A percentile compares a stretch with the other conserved stretches of the same genome.
These are phyloP conservation scores for Eimeria necatrix DNA, from an alignment of 169 alveolate species.

Conservation along the genomic window DNA sequence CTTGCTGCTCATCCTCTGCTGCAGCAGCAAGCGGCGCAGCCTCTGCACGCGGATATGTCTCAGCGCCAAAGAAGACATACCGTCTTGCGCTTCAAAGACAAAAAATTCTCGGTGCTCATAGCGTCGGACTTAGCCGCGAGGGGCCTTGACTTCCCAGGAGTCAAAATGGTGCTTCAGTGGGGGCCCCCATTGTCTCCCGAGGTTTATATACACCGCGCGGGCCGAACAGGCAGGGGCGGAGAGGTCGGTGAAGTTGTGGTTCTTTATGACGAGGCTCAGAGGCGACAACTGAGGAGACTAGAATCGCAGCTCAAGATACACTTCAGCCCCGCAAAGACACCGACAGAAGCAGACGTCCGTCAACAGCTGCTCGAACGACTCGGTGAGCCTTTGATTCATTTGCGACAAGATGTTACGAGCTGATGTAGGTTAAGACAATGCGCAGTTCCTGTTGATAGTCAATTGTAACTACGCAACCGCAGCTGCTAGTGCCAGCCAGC, in stretches of 20 bases:
- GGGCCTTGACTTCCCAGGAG: constrained; percentile 95
- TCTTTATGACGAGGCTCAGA: constrained; percentile 62
- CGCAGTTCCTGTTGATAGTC: too few relatives aligned
- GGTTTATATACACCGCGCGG: constrained; percentile 91
- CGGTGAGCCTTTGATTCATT: not conserved
- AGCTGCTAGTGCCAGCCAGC: not conserved
- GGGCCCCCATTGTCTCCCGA: constrained; percentile 93
- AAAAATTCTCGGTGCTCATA: constrained; percentile 91
- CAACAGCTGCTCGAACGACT: not conserved
- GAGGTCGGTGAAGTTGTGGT: constrained; percentile 85
- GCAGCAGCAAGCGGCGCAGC: constrained; percentile 82
- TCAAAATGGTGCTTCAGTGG: constrained; percentile 91
- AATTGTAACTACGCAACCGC: too few relatives aligned
- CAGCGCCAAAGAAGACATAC: constrained; percentile 94
- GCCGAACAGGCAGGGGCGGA: constrained; percentile 92
- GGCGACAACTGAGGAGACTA: constrained; percentile 14
- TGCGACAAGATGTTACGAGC: not conserved
- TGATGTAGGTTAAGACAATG: too few relatives aligned
- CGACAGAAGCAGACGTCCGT: not conserved
- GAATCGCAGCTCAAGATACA: not conserved
- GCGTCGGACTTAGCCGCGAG: constrained; percentile 96
- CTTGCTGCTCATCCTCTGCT: constrained; percentile 86
- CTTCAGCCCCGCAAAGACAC: not conserved
- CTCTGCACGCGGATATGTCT: constrained; percentile 95
- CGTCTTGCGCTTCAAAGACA: constrained; percentile 88